A percentile compares a stretch with the other conserved stretches of the same genome.
Evolutionary conservation across 2,329 filamentous ascomycete species (phyloP).

Genomic region (Gyromitra esculenta): DNA sequence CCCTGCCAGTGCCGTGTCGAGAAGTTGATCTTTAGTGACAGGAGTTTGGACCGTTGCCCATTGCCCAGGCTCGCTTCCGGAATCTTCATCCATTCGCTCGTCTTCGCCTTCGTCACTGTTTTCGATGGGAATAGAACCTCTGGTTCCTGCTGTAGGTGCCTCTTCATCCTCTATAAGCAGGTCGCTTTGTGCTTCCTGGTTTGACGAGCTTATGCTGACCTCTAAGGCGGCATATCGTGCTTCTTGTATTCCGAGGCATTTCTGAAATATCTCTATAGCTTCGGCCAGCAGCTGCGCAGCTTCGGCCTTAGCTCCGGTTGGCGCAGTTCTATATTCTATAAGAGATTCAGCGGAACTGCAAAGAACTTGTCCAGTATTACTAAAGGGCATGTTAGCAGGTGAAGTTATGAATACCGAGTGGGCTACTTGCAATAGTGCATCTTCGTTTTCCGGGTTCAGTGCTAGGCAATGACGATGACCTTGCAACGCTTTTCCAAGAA

Average conservation of each 20-base stretch:
- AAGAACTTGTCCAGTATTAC: conserved; percentile 53
- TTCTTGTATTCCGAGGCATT: conserved; percentile 54
- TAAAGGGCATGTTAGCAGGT: conserved; percentile 24
- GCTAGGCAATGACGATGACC: conserved; percentile 42
- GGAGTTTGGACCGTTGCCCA: conserved; percentile 42
- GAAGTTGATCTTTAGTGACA: conserved; percentile 38
- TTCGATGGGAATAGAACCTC: conserved; percentile 12
- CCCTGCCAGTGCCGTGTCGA: conserved; percentile 41
- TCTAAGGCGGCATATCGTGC: conserved; percentile 46
- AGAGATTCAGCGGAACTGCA: conserved; percentile 54
- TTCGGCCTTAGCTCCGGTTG: conserved; percentile 31
- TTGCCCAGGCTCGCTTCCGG: conserved; percentile 26
- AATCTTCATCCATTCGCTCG: conserved; percentile 40
- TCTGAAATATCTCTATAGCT: conserved; percentile 52
- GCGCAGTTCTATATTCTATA: conserved; percentile 43
- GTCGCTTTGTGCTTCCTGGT: conserved; percentile 9
- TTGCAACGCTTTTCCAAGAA: conserved; percentile 43
- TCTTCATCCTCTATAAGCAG: conserved; percentile 33
- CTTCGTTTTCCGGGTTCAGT: conserved; percentile 44
- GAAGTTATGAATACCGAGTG: background rate
- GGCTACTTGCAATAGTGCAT: conserved; percentile 50
- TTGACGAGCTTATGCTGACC: background rate
- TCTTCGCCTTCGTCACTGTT: conserved; percentile 24
- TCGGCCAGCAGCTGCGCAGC: conserved; percentile 47
- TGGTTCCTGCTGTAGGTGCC: background rate